Conservation (phyloP, 2,329 filamentous ascomycete genomes). For the Fusarium sp. region DNA sequence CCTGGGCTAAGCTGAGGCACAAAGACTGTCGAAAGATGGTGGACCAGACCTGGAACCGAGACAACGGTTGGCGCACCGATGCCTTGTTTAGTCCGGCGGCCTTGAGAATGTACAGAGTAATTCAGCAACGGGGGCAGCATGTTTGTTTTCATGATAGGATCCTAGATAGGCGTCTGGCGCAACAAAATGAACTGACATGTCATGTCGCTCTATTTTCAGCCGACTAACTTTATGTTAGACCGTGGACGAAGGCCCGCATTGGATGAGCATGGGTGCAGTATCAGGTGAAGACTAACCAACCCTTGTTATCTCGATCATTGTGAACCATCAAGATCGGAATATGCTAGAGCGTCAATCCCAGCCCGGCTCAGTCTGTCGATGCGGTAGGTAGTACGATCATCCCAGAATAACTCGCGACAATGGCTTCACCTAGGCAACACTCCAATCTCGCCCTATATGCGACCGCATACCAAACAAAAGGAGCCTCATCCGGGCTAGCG, state of each 20-base stretch:
- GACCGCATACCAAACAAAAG: slow-evolving; percentile 37
- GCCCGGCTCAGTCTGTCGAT: slow-evolving; percentile 13
- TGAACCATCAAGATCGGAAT: slow-evolving; percentile 12
- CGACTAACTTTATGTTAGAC: slow-evolving; percentile 5
- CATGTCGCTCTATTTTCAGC: slow-evolving; percentile 39
- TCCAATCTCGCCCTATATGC: slow-evolving; percentile 46
- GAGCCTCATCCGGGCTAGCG: slow-evolving; percentile 31
- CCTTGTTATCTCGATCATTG: slow-evolving; percentile 11
- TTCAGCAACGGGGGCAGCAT: slow-evolving; percentile 38
- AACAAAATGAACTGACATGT: slow-evolving; percentile 51
- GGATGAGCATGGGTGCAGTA: slow-evolving; percentile 25
- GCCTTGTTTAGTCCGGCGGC: slow-evolving; percentile 10
- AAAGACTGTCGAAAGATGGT: slow-evolving; percentile 10
- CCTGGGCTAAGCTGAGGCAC: slow-evolving; percentile 51
- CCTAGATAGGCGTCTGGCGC: slow-evolving; percentile 56
- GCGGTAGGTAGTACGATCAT: slow-evolving; percentile 23
- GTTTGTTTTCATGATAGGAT: slow-evolving; percentile 49
- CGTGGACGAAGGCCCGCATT: slow-evolving; percentile 16
- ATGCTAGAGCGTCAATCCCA: slow-evolving; percentile 8
- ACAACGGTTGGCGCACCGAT: slow-evolving; percentile 14
- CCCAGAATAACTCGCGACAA: slow-evolving; percentile 20
- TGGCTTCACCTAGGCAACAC: slow-evolving; percentile 10
- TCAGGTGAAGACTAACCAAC: slow-evolving; percentile 28
- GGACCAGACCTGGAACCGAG: slow-evolving; percentile 31
- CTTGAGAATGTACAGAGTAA: slow-evolving; percentile 38